Percentiles rank a stretch among this genome's conserved stretches.
phyloP scores from a whole-genome alignment of 306 rosid genomes.

The Cotoneaster glaucophyllus region DNA sequence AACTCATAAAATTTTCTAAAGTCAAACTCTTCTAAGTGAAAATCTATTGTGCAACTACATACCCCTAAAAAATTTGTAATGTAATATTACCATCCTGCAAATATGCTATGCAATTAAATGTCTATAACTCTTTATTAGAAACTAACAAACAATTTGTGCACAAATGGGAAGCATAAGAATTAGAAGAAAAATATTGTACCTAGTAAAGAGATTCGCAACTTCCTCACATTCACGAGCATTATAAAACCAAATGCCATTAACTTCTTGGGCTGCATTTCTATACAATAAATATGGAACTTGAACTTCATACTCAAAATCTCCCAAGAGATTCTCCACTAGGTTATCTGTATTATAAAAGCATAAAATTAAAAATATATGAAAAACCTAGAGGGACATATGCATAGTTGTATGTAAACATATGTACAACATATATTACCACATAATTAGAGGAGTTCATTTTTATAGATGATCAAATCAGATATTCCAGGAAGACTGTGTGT shows the following conservation, averaged over 20 bases:
- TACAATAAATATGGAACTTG: constrained; percentile 82
- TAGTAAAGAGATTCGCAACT: constrained; percentile 81
- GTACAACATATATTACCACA: not conserved
- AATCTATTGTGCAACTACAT: not conserved
- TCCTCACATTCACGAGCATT: constrained; percentile 88
- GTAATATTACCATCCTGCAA: not conserved
- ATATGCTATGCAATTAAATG: not conserved
- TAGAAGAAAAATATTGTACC: constrained; percentile 34
- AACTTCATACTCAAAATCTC: constrained; percentile 91
- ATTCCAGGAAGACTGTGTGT: not conserved
- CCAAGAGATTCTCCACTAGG: constrained; percentile 87
- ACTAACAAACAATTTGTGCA: not conserved
- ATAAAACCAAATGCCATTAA: constrained; percentile 97
- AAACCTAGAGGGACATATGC: not conserved
- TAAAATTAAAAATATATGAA: not conserved
- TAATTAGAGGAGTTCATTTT: not conserved
- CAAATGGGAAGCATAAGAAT: not conserved
- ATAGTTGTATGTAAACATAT: not conserved
- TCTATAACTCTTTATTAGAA: not conserved
- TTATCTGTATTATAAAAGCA: constrained; percentile 48
- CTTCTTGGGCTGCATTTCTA: constrained; percentile 90
- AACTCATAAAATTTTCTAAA: not conserved
- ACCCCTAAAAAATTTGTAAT: not conserved
- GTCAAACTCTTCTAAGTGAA: not conserved
- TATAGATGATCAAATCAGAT: not conserved